Conservation (phyloP, 2,329 filamentous ascomycete genomes). For the Neophaeococcomyces aloes region DNA sequence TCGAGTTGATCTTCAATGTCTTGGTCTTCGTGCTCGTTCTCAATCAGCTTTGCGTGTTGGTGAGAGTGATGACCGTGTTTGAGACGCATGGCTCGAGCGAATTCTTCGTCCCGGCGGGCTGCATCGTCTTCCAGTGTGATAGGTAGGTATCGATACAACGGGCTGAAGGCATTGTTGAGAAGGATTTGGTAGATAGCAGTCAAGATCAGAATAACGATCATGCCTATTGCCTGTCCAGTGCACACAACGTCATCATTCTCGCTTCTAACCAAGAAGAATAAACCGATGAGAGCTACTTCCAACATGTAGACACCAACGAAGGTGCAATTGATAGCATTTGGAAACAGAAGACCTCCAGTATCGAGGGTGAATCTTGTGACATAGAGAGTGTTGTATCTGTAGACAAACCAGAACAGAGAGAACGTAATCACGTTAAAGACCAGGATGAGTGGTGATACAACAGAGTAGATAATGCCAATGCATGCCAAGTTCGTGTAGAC, state of each 20-base stretch:
- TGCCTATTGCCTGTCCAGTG: slow-evolving; percentile 67
- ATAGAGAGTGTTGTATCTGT: slow-evolving; percentile 94
- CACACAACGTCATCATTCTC: slow-evolving; percentile 47
- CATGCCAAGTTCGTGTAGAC: slow-evolving; percentile 95
- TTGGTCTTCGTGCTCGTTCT: slow-evolving; percentile 41
- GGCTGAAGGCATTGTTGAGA: slow-evolving; percentile 72
- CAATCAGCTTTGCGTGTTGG: slow-evolving; percentile 32
- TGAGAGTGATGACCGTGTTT: slow-evolving; percentile 44
- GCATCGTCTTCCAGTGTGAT: slow-evolving; percentile 96
- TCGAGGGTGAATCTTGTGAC: slow-evolving; percentile 82
- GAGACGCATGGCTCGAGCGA: slow-evolving; percentile 64
- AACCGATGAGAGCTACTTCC: slow-evolving; percentile 77
- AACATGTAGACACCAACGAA: slow-evolving; percentile 93
- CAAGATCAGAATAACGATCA: slow-evolving; percentile 63
- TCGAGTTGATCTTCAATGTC: slow-evolving; percentile 38
- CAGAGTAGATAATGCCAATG: slow-evolving; percentile 78
- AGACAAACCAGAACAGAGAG: slow-evolving; percentile 79
- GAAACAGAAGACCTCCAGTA: slow-evolving; percentile 86
- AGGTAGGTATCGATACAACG: slow-evolving; percentile 77
- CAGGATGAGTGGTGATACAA: slow-evolving; percentile 81
- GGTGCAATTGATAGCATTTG: slow-evolving; percentile 84
- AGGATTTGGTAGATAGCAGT: slow-evolving; percentile 70
- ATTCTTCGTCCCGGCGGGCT: slow-evolving; percentile 78
- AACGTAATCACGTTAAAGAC: slow-evolving; percentile 93
- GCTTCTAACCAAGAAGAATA: slow-evolving; percentile 71